Conservation (phyloP, 371 early-diverging fungal species). For the Encephalitozoon hellem region DNA sequence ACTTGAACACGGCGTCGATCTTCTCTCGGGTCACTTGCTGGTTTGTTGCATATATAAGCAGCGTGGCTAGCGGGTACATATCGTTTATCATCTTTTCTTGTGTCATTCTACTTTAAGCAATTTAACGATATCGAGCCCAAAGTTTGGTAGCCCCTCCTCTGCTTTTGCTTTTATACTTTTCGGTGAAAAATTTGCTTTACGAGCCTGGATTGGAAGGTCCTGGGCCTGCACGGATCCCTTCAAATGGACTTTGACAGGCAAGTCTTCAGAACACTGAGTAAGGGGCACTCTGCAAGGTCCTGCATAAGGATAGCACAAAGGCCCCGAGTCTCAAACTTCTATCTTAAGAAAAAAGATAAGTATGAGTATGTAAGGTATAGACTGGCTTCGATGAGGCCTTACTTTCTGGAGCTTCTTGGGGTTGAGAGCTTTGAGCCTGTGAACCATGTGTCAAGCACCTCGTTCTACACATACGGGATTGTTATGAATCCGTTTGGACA, state of each 20-base stretch:
- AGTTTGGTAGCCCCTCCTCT: constrained; percentile 1
- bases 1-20: constrained; percentile 39
- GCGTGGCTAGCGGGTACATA: constrained; percentile 46
- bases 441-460: neutral
- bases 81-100: constrained; percentile 23
- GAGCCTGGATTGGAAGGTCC: neutral
- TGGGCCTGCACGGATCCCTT: neutral
- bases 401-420: constrained; percentile 29
- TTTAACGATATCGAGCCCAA: constrained; percentile 44
- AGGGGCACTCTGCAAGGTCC: neutral
- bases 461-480: constrained; percentile 39
- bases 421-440: constrained; percentile 29
- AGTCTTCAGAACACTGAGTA: neutral
- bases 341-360: constrained; percentile 29
- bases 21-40: constrained; percentile 48
- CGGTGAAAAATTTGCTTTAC: constrained; percentile 14
- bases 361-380: constrained; percentile 25
- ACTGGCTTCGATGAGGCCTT: constrained; percentile 7
- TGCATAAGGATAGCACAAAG: neutral
- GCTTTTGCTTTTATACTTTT: constrained; percentile 9
- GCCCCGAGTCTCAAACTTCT: constrained; percentile 15
- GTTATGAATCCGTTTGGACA: constrained; percentile 11
- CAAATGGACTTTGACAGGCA: neutral
- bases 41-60: constrained; percentile 39
- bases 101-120: constrained; percentile 29